phyloP scores from a whole-genome alignment of 495 filamentous ascomycete genomes.

The Bombardia bombarda region DNA sequence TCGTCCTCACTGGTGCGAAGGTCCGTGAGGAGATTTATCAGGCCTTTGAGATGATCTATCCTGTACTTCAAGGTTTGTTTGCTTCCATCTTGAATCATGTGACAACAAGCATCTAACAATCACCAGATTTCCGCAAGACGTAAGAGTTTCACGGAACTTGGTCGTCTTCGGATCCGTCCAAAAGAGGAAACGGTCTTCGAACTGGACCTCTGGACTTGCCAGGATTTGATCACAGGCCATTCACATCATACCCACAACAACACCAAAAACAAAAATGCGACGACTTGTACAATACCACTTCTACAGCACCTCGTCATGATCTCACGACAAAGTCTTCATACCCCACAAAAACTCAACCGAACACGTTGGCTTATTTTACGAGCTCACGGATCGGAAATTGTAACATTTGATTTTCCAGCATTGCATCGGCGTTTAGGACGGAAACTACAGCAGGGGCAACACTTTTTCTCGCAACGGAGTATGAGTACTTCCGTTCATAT shows the following conservation, averaged over 20 bases:
- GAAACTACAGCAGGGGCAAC: conserved; percentile 22
- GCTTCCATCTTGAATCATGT: conserved; percentile 16
- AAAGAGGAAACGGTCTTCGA: too few relatives aligned
- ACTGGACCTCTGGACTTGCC: too few relatives aligned
- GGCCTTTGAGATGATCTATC: conserved; percentile 98
- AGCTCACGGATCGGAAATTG: conserved; percentile 11
- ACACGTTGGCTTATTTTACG: background rate
- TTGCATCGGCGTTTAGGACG: conserved; percentile 47
- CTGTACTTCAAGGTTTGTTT: conserved; percentile 76
- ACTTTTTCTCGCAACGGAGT: background rate
- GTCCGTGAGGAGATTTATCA: conserved; percentile 98
- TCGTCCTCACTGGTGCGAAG: conserved; percentile 95
- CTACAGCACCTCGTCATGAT: conserved; percentile 30
- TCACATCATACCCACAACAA: background rate
- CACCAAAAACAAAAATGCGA: background rate
- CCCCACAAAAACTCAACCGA: background rate
- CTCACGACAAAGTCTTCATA: conserved; percentile 34
- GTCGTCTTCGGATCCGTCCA: too few relatives aligned
- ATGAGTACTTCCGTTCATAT: conserved; percentile 5
- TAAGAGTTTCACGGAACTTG: conserved; percentile 22
- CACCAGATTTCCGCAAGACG: conserved; percentile 42
- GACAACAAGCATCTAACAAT: conserved; percentile 8
- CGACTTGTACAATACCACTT: background rate
- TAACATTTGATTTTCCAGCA: conserved; percentile 37
- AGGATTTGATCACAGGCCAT: background rate